Percentiles rank a stretch among this genome's conserved stretches.
Evolutionary conservation across 139 green algal species (phyloP).

Genomic region (Chlamydomonas schloesseri): DNA sequence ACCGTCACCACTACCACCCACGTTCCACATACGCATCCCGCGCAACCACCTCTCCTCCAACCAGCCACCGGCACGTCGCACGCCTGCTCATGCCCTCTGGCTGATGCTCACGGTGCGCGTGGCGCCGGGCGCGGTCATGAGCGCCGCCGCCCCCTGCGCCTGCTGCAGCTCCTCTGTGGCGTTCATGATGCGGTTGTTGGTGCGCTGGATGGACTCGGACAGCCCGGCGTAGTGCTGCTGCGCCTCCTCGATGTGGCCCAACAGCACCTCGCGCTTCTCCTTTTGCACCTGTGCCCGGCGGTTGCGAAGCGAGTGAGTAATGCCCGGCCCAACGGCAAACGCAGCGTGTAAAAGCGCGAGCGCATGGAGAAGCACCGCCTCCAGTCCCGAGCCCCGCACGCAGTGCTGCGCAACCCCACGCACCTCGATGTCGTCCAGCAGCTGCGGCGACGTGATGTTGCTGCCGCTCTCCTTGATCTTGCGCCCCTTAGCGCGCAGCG

Average conservation of each 20-base stretch:
- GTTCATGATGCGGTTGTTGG: constrained; percentile 35
- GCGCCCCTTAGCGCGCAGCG: constrained; percentile 56
- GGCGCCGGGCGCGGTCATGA: background rate
- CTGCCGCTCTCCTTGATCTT: constrained; percentile 65
- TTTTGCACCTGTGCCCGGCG: constrained; percentile 34
- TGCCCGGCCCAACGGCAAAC: background rate
- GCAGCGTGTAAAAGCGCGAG: background rate
- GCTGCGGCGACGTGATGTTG: constrained; percentile 65
- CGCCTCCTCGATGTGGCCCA: constrained; percentile 21
- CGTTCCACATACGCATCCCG: too few relatives aligned
- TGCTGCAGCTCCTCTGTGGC: constrained; percentile 39
- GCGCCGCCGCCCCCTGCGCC: background rate
- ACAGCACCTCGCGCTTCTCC: constrained; percentile 27
- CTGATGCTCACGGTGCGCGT: background rate
- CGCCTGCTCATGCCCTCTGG: background rate
- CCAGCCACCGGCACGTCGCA: too few relatives aligned
- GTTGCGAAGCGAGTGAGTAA: too few relatives aligned
- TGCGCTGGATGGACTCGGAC: constrained; percentile 37
- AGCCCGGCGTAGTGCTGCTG: constrained; percentile 37
- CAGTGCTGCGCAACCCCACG: background rate
- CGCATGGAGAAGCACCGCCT: too few relatives aligned
- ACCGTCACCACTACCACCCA: too few relatives aligned
- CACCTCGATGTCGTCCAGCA: constrained; percentile 76
- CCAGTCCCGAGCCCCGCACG: too few relatives aligned
- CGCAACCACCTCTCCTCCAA: too few relatives aligned